phyloP scores from a whole-genome alignment of 2,329 filamentous ascomycete genomes.

The Neofusicoccum parvum region DNA sequence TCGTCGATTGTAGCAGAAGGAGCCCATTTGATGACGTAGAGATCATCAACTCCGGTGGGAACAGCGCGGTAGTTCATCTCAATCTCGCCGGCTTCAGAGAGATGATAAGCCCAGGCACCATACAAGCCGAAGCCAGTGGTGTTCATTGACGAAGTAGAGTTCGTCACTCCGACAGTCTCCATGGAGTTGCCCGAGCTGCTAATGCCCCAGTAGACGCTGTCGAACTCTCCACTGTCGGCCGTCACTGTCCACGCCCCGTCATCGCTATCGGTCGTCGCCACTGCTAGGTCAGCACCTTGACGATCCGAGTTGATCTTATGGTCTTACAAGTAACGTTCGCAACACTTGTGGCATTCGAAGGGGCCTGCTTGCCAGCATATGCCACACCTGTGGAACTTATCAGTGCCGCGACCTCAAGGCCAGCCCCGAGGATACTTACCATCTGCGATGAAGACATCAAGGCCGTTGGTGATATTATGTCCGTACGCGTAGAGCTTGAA shows the following conservation, averaged over 20 bases:
- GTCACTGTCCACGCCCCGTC: slow-evolving; percentile 27
- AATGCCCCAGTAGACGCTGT: slow-evolving; percentile 28
- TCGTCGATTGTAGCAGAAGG: slow-evolving; percentile 11
- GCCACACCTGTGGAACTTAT: slow-evolving; percentile 31
- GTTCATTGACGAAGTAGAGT: slow-evolving; percentile 23
- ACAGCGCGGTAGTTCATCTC: slow-evolving; percentile 30
- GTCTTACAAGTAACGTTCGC: slow-evolving; percentile 36
- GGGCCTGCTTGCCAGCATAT: slow-evolving; percentile 32
- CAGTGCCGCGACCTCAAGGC: background rate
- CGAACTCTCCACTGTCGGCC: slow-evolving; percentile 19
- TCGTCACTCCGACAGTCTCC: slow-evolving; percentile 33
- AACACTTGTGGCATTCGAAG: slow-evolving; percentile 25
- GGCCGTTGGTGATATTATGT: slow-evolving; percentile 29
- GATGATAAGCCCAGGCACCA: slow-evolving; percentile 36
- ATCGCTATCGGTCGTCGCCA: slow-evolving; percentile 22
- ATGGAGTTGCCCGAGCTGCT: slow-evolving; percentile 24
- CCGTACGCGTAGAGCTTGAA: slow-evolving; percentile 38
- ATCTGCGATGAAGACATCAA: slow-evolving; percentile 37
- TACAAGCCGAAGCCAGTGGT: slow-evolving; percentile 36
- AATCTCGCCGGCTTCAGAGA: slow-evolving; percentile 25
- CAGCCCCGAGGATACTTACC: slow-evolving; percentile 28
- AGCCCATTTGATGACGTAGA: slow-evolving; percentile 25
- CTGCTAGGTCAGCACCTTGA: slow-evolving; percentile 16
- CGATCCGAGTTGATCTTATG: too few species aligned
- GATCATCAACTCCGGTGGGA: slow-evolving; percentile 22